These are phyloP conservation scores for Isabelozyma pseudorhagii DNA, from an alignment of 805 yeast species.

Conservation along the genomic window DNA sequence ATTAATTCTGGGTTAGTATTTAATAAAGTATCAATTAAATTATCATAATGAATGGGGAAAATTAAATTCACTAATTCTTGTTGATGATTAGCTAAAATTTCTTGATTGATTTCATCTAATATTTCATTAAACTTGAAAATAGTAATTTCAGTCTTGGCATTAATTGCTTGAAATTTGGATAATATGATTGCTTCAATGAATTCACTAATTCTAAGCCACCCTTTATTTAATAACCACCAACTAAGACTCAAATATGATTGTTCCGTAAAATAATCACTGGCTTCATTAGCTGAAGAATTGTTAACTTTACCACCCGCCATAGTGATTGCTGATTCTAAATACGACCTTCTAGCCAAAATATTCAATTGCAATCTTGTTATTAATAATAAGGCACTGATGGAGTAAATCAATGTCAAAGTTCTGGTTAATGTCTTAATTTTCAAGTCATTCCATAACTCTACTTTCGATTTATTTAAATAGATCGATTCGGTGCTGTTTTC, in stretches of 20 bases:
- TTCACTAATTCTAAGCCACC: constrained; percentile 62
- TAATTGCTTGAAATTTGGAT: constrained; percentile 57
- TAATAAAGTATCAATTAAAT: constrained; percentile 44
- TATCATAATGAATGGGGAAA: constrained; percentile 37
- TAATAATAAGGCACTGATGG: constrained; percentile 66
- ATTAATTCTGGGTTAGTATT: constrained; percentile 44
- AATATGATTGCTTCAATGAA: constrained; percentile 56
- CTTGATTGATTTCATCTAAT: constrained; percentile 17
- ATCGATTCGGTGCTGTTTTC: not conserved
- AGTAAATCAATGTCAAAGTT: constrained; percentile 65
- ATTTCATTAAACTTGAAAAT: constrained; percentile 53
- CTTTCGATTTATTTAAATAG: constrained; percentile 30
- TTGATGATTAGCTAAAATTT: constrained; percentile 12
- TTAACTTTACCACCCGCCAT: constrained; percentile 51
- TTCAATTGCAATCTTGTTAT: constrained; percentile 84
- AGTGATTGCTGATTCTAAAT: constrained; percentile 72
- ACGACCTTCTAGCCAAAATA: constrained; percentile 81
- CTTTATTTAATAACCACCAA: constrained; percentile 92
- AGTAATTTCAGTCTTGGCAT: constrained; percentile 70
- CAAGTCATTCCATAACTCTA: constrained; percentile 77
- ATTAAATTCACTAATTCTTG: constrained; percentile 18
- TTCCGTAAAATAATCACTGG: constrained; percentile 55
- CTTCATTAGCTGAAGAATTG: constrained; percentile 13
- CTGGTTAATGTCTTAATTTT: constrained; percentile 74
- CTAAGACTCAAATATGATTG: constrained; percentile 82